Conservation (phyloP, 2,329 filamentous ascomycete species). For the Monilinia aucupariae region DNA sequence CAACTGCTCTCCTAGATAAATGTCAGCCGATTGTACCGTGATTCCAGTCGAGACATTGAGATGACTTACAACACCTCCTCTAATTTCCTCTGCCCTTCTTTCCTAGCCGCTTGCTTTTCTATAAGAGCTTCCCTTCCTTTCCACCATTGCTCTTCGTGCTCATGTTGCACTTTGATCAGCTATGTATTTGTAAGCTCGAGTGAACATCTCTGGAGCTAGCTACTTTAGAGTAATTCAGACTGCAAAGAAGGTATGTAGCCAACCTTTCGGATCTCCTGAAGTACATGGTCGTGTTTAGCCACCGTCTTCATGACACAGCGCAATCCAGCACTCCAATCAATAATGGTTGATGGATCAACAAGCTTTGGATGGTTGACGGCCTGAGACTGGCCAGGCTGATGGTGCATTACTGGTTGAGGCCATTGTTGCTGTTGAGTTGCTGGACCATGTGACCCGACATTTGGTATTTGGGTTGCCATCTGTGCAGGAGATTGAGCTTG, state of each 20-base stretch:
- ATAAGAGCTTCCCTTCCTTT: slow-evolving; percentile 46
- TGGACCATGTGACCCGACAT: slow-evolving; percentile 24
- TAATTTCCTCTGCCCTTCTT: slow-evolving; percentile 48
- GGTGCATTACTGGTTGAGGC: background rate
- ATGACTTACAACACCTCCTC: slow-evolving; percentile 48
- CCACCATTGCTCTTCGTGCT: slow-evolving; percentile 59
- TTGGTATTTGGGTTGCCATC: slow-evolving; percentile 36
- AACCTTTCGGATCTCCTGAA: slow-evolving; percentile 40
- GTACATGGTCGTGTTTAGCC: slow-evolving; percentile 40
- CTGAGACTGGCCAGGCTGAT: background rate
- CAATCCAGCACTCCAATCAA: slow-evolving; percentile 46
- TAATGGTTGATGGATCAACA: slow-evolving; percentile 43
- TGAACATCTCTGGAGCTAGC: background rate
- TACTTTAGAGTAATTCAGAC: background rate
- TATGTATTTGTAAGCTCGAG: slow-evolving; percentile 30
- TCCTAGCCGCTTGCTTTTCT: slow-evolving; percentile 45
- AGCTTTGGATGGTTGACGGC: slow-evolving; percentile 18
- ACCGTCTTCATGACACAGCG: slow-evolving; percentile 47
- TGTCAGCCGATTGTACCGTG: background rate
- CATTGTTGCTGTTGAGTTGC: slow-evolving; percentile 29
- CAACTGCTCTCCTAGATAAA: slow-evolving; percentile 40
- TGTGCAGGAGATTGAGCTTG: slow-evolving; percentile 17
- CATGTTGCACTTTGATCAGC: slow-evolving; percentile 58
- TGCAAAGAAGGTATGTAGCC: background rate
- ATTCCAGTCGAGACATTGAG: background rate